A percentile compares a stretch with the other conserved stretches of the same genome.
These are phyloP conservation scores for Neofusicoccum laricinum DNA, from an alignment of 2,329 filamentous ascomycete genomes.

Conservation along the genomic window DNA sequence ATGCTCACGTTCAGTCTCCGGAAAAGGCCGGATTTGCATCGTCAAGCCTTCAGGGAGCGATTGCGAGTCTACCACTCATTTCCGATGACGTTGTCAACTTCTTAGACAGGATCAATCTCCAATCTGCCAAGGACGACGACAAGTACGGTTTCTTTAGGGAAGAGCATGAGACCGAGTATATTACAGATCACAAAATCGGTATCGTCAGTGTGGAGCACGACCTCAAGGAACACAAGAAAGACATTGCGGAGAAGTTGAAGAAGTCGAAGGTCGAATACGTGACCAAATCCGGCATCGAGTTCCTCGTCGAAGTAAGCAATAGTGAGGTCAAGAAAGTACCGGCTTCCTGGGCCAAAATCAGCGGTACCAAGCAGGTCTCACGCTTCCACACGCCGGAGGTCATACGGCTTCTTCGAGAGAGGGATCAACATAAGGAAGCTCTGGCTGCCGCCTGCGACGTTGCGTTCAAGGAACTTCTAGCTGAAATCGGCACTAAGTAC, in stretches of 20 bases:
- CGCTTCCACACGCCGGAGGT: conserved; percentile 95
- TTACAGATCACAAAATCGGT: conserved; percentile 84
- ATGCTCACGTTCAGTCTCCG: conserved; percentile 62
- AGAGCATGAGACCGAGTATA: conserved; percentile 81
- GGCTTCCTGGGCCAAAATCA: conserved; percentile 92
- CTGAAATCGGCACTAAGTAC: conserved; percentile 76
- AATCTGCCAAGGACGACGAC: conserved; percentile 81
- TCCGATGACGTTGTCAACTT: conserved; percentile 68
- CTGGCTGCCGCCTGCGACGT: conserved; percentile 86
- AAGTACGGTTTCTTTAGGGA: conserved; percentile 94
- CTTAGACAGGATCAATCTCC: conserved; percentile 79
- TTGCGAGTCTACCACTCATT: conserved; percentile 75
- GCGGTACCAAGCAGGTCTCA: conserved; percentile 85
- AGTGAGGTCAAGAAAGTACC: conserved; percentile 80
- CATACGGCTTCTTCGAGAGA: conserved; percentile 74
- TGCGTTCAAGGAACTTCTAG: conserved; percentile 71
- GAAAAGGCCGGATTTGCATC: conserved; percentile 72
- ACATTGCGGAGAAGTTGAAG: conserved; percentile 69
- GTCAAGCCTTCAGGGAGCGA: conserved; percentile 64
- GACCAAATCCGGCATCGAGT: conserved; percentile 88
- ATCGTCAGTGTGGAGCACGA: conserved; percentile 93
- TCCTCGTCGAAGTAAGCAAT: conserved; percentile 88
- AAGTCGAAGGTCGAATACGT: conserved; percentile 73
- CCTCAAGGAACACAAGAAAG: conserved; percentile 70
- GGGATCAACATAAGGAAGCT: conserved; percentile 92